Evolutionary conservation across 352 stramenopile genomes (phyloP).

Genomic region (Phytophthora megakarya): DNA sequence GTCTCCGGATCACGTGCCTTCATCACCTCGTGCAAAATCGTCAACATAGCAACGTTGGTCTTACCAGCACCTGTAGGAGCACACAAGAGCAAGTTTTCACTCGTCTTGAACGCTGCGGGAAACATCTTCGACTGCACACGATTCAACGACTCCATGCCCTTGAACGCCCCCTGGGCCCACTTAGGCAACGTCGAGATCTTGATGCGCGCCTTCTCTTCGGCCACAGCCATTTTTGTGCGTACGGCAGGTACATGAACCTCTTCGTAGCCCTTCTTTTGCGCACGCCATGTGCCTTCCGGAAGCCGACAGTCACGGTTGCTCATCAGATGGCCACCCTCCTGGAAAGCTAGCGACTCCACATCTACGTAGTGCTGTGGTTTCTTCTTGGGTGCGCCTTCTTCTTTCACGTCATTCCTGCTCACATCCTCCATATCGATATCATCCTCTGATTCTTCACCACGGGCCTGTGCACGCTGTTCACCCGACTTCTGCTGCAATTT

Average conservation of each 20-base stretch:
- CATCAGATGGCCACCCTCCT: slow-evolving; percentile 96
- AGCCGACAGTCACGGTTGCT: slow-evolving; percentile 98
- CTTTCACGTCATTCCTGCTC: slow-evolving; percentile 22
- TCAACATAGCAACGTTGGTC: slow-evolving; percentile 98
- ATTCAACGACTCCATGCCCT: slow-evolving; percentile 98
- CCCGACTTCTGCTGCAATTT: slow-evolving; percentile 71
- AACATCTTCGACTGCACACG: slow-evolving; percentile 99
- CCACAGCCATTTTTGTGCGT: slow-evolving; percentile 71
- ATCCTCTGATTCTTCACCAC: slow-evolving; percentile 41
- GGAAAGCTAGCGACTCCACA: slow-evolving; percentile 95
- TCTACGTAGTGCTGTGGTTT: slow-evolving; percentile 92
- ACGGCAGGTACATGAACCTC: slow-evolving; percentile 99
- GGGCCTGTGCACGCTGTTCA: slow-evolving; percentile 15
- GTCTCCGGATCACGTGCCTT: slow-evolving; percentile 86
- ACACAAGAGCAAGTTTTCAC: slow-evolving; percentile 98
- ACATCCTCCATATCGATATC: slow-evolving; percentile 63
- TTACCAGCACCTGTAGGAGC: slow-evolving; percentile 99
- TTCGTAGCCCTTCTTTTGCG: slow-evolving; percentile 98
- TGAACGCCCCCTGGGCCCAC: slow-evolving; percentile 97
- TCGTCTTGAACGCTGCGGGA: slow-evolving; percentile 89
- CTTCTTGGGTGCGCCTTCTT: slow-evolving; percentile 41
- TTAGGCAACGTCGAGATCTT: slow-evolving; percentile 93
- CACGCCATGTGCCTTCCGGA: slow-evolving; percentile 96
- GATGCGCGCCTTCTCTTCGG: slow-evolving; percentile 79
- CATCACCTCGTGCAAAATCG: slow-evolving; percentile 98